A percentile compares a stretch with the other conserved stretches of the same genome.
phyloP scores from a whole-genome alignment of 805 yeast species.

The Nakazawaea anatomiae region DNA sequence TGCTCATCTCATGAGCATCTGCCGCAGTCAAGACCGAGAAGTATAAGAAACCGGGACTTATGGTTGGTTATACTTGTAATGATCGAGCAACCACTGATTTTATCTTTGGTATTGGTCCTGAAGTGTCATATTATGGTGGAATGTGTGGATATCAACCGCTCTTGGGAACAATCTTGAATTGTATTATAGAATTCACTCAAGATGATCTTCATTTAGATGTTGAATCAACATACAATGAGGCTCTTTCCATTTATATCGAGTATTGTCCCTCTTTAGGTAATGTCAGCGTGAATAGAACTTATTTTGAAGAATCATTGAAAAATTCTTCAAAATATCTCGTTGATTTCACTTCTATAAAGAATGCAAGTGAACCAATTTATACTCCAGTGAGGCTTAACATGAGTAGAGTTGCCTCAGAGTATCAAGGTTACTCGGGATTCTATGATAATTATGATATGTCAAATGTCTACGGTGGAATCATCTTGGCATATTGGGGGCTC shows the following conservation, averaged over 20 bases:
- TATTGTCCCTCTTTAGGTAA: background rate
- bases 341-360: slow-evolving; percentile 3
- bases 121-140: background rate
- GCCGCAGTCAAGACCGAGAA: too few species aligned
- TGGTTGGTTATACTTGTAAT: background rate
- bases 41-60: too few species aligned
- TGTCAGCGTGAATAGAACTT: background rate
- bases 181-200: background rate
- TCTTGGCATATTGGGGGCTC: slow-evolving; percentile 33
- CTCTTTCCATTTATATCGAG: background rate
- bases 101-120: background rate
- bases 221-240: background rate
- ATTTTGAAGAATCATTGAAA: slow-evolving; percentile 15
- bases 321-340: slow-evolving; percentile 22
- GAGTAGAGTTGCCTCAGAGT: slow-evolving; percentile 2
- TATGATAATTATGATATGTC: slow-evolving; percentile 21
- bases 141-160: slow-evolving; percentile 1
- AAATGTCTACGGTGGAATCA: slow-evolving; percentile 27
- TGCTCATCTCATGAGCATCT: too few species aligned
- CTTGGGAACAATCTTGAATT: background rate
- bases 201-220: background rate
- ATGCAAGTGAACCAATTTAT: slow-evolving; percentile 10
- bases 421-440: slow-evolving; percentile 12
- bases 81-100: background rate
- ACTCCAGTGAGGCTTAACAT: slow-evolving; percentile 13